Conservation (phyloP, 2,329 filamentous ascomycete species). For the Colletotrichum tamarilloi region DNA sequence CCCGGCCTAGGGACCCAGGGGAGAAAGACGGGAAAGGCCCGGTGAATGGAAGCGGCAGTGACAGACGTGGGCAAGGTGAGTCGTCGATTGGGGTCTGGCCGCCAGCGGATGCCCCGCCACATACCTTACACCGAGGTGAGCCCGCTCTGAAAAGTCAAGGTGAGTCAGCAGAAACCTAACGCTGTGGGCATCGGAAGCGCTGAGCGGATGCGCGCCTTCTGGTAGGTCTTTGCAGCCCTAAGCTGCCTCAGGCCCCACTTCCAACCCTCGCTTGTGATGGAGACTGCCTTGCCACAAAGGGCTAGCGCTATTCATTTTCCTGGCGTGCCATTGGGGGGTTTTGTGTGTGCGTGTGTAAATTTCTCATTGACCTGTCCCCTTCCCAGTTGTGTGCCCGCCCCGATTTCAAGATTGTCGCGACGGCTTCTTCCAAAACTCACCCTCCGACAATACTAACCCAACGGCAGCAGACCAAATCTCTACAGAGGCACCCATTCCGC, state of each 20-base stretch:
- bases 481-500: constrained; percentile 33
- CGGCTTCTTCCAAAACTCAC: constrained; percentile 34
- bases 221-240: constrained; percentile 56
- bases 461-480: constrained; percentile 37
- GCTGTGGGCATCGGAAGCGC: not conserved
- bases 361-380: constrained; percentile 35
- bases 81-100: not conserved
- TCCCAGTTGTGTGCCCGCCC: constrained; percentile 12
- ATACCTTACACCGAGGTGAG: constrained; percentile 6
- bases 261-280: constrained; percentile 48
- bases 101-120: not conserved
- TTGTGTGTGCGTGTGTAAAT: constrained; percentile 38
- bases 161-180: constrained; percentile 3
- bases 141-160: not conserved
- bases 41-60: not conserved
- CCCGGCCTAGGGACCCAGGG: too few species aligned
- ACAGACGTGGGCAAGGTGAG: not conserved
- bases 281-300: constrained; percentile 43
- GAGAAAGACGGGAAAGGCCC: too few species aligned
- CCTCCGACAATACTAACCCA: constrained; percentile 39
- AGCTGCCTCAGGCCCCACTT: constrained; percentile 43
- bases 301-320: constrained; percentile 43
- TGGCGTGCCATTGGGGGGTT: constrained; percentile 36
- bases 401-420: constrained; percentile 37
- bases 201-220: not conserved